Base-by-base conservation (phyloP, 2,329 filamentous ascomycete genomes). In the Xylaria sp. region DNA sequence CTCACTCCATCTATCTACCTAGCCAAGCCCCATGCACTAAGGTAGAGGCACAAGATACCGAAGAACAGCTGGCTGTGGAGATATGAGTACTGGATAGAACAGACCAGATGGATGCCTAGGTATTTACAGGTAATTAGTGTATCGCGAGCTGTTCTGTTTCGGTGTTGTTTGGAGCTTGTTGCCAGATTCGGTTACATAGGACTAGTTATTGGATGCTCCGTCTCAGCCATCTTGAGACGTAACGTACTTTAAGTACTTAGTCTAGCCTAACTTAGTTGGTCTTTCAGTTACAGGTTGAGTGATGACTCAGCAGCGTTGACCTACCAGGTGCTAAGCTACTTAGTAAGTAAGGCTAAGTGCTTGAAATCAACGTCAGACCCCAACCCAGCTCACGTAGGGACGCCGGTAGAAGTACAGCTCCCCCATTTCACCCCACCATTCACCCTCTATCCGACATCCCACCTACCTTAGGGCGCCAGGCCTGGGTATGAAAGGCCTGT, bases 341-440 rank as follows among this genome's bases (percentile, higher is more conserved):
- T n/a, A n/a, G n/a, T n/a, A 34, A 25, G n/a, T 18, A 39, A 23
- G 34, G 54, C 28, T 37, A 37, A 9, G 34, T 37, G 9, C n/a
- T 48, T 8, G 20, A 20, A n/a, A 9, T 10, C 7, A 37, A 10
- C 34, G 10, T 37, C 34, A 37, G 34, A 37, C 34, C 34, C 34
- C 34, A 37, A 37, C 34, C 34, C 34, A 37, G 34, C 34, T 20
- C n/a, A 10, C 44, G n/a, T 48, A 28, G 18, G n/a, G 8, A 18
- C 13, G 13, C 15, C 13, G 25, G 12, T 25, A 51, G 50, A 18
- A 13, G n/a, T 20, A 25, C 52, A 66, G 69, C 63, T 58, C 18
- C 54, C 39, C 50, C 44, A 18, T 50, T 63, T 60, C 64, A 76
- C 75, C 75, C 75, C 74, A 74, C 75, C 75, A 75, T 72, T 67